Evolutionary conservation across 2,329 filamentous ascomycete genomes (phyloP), one percentile per base, ranked within the genome.

Genomic region (Aschersonia sp.): DNA sequence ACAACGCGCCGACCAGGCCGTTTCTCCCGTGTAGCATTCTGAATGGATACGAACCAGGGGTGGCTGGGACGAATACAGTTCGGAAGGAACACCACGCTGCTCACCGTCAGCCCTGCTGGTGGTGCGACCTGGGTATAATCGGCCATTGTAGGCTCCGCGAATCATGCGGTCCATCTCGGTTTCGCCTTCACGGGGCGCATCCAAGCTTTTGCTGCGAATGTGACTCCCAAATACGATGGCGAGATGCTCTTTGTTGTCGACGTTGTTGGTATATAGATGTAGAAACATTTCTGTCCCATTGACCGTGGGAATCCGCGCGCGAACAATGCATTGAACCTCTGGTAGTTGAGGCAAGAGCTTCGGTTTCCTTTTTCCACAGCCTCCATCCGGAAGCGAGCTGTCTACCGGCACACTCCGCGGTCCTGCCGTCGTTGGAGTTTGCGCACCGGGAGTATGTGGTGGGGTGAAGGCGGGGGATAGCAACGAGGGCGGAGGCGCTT

Each of bases 11-110:
- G 89, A 95, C 92, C 92, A 97, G 1, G 94, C 92, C 1, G 92
- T 98, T 71, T 98, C 92, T 50, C 92, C 92, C 0, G 92, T 98
- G 65, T 98, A 98, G 68, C 92, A 98, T 66, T 98, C 92, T 4
- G 87, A 94, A 64, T 98, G 92, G 60, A 98, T 98, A 49, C 92
- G 78, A 44, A 98, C 90, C 40, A 98, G 71, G 0, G 92, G 87
- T 45, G 52, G 49, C 41, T 58, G 54, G 6, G 48, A 37, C n/a
- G 45, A 31, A 41, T 35, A 46, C 43, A 51, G 45, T 31, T 39
- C 46, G 39, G 29, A 30, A 29, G 47, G 29, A 9, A 41, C 8
- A 2, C 32, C 32, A n/a, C 14, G 51, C 5, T 51, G 49, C 12
- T 55, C 52, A 1, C 54, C 53, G 8, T 54, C 61, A 53, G 58